Percentiles rank a stretch among this genome's conserved stretches.
phyloP scores from a whole-genome alignment of 1,284 basidiomycete genomes.

The Sporisorium sorghi region DNA sequence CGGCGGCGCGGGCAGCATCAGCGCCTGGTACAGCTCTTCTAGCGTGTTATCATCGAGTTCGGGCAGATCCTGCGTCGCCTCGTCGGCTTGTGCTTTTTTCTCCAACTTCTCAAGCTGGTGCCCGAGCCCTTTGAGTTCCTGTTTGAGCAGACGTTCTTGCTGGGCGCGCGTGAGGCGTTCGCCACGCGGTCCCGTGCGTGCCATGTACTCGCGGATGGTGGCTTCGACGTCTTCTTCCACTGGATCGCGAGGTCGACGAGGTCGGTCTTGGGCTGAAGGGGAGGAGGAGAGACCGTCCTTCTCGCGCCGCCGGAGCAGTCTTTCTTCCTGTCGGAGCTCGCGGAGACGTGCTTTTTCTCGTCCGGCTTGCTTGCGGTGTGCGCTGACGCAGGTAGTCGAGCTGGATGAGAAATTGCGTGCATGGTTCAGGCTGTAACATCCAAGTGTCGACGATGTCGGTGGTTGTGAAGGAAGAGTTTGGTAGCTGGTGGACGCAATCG shows the following conservation, averaged over 20 bases:
- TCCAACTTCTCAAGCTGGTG: slow-evolving; percentile 44
- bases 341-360: slow-evolving; percentile 41
- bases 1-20: slow-evolving; percentile 48
- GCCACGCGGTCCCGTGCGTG: slow-evolving; percentile 36
- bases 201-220: slow-evolving; percentile 46
- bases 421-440: not conserved
- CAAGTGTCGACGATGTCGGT: not conserved
- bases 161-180: slow-evolving; percentile 40
- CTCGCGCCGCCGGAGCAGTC: slow-evolving; percentile 26
- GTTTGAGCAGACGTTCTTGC: slow-evolving; percentile 46
- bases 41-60: slow-evolving; percentile 59
- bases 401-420: slow-evolving; percentile 17
- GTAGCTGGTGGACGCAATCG: slow-evolving; percentile 22
- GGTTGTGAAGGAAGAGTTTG: not conserved
- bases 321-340: slow-evolving; percentile 22
- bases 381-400: slow-evolving; percentile 11
- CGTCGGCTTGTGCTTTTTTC: slow-evolving; percentile 50
- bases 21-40: slow-evolving; percentile 61
- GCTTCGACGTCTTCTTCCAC: slow-evolving; percentile 29
- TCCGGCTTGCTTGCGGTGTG: slow-evolving; percentile 45
- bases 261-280: not conserved
- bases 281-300: slow-evolving; percentile 20
- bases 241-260: slow-evolving; percentile 13
- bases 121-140: slow-evolving; percentile 53
- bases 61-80: slow-evolving; percentile 54